These are phyloP conservation scores for Chiua virens DNA, from an alignment of 768 basidiomycete species.

Conservation along the genomic window DNA sequence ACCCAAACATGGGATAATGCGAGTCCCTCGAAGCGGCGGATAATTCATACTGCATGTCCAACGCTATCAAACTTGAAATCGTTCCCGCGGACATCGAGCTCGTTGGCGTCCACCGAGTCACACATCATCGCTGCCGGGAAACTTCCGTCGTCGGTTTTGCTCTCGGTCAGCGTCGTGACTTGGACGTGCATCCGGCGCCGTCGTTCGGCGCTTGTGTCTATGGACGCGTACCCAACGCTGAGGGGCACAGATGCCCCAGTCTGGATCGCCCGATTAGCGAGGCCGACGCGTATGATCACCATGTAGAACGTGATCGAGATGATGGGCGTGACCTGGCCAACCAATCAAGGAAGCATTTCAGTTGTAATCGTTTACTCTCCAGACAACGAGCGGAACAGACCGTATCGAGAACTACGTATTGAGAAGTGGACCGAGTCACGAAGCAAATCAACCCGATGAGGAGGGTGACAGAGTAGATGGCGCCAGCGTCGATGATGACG, in stretches of 20 bases:
- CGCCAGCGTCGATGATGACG: conserved; percentile 38
- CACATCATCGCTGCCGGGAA: too few species aligned
- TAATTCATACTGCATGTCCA: too few species aligned
- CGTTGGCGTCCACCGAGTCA: neutral
- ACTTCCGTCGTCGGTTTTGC: neutral
- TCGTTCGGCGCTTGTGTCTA: neutral
- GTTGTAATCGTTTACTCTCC: neutral
- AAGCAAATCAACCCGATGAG: conserved; percentile 33
- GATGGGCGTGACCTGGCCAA: conserved; percentile 34
- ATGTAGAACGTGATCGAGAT: conserved; percentile 45
- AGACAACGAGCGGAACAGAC: conserved; percentile 18
- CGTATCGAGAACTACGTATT: conserved; percentile 37
- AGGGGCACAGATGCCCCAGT: neutral
- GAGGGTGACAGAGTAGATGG: conserved; percentile 38
- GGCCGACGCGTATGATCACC: conserved; percentile 40
- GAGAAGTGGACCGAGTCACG: conserved; percentile 25
- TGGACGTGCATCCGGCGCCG: conserved; percentile 6
- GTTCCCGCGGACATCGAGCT: too few species aligned
- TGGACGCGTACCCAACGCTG: too few species aligned
- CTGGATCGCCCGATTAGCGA: conserved; percentile 3
- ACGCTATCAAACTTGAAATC: too few species aligned
- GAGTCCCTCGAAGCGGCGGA: too few species aligned
- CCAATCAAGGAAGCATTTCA: neutral
- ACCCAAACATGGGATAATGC: too few species aligned
- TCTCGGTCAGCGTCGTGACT: neutral